Percentiles rank a stretch among this genome's conserved stretches.
Conservation (phyloP, 495 filamentous ascomycete genomes). For the Penicillium arizonense region DNA sequence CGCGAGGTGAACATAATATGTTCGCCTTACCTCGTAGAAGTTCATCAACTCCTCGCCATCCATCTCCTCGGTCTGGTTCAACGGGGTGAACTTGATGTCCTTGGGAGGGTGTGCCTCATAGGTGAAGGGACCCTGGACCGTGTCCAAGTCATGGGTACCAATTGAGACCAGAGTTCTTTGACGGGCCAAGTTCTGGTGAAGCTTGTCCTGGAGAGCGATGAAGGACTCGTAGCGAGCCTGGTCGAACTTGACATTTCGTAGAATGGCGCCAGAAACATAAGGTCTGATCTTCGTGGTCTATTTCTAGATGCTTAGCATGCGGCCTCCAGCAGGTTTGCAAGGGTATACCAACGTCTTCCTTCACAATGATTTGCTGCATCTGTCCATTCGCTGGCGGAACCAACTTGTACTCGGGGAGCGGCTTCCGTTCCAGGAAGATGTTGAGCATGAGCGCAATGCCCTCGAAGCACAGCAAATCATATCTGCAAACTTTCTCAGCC, state of each 20-base stretch:
- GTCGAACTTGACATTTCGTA: conserved; percentile 89
- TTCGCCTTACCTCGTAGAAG: conserved; percentile 71
- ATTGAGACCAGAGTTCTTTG: conserved; percentile 93
- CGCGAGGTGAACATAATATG: neutral
- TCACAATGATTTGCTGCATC: conserved; percentile 74
- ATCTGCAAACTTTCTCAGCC: conserved; percentile 53
- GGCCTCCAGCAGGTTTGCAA: no score
- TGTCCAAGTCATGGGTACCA: conserved; percentile 95
- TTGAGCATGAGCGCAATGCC: conserved; percentile 94
- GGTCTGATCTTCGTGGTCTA: conserved; percentile 79
- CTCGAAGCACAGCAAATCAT: conserved; percentile 98
- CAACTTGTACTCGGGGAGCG: conserved; percentile 75
- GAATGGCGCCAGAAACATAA: conserved; percentile 80
- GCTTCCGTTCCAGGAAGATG: conserved; percentile 77
- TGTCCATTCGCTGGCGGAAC: conserved; percentile 68
- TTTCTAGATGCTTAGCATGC: neutral
- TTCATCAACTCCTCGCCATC: conserved; percentile 86
- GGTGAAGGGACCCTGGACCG: conserved; percentile 89
- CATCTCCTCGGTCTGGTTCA: conserved; percentile 90
- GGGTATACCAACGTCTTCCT: conserved; percentile 55
- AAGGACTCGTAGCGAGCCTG: conserved; percentile 91
- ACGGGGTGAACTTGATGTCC: conserved; percentile 83
- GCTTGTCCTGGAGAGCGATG: conserved; percentile 96
- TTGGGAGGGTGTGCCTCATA: conserved; percentile 92
- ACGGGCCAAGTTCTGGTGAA: conserved; percentile 93